phyloP scores from a whole-genome alignment of 2,329 filamentous ascomycete species.

The Teratosphaeria gauchensis region DNA sequence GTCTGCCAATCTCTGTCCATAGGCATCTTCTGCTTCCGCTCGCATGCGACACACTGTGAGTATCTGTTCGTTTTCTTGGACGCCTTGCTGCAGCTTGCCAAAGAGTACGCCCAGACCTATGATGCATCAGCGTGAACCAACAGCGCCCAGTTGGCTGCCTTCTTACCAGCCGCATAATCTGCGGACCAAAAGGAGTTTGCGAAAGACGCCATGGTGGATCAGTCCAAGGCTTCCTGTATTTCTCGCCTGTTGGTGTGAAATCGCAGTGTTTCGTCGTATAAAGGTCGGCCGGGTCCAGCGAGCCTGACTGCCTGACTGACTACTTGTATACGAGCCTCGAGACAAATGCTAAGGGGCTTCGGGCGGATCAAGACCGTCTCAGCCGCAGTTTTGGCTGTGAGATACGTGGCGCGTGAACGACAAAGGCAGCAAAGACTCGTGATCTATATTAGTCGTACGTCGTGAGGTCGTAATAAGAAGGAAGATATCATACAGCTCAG shows the following conservation, averaged over 20 bases:
- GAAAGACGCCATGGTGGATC: constrained; percentile 64
- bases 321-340: background rate
- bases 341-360: background rate
- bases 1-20: constrained; percentile 68
- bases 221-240: background rate
- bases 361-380: background rate
- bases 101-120: constrained; percentile 80
- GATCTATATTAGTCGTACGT: background rate
- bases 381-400: background rate
- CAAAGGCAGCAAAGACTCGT: background rate
- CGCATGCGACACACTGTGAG: constrained; percentile 86
- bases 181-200: constrained; percentile 95
- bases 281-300: background rate
- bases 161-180: constrained; percentile 85
- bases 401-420: background rate
- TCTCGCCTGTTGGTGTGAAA: background rate
- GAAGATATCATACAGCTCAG: background rate
- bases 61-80: constrained; percentile 89
- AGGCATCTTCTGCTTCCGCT: constrained; percentile 87
- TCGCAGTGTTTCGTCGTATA: background rate
- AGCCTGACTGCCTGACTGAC: background rate
- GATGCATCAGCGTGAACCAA: background rate
- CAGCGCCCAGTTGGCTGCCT: background rate
- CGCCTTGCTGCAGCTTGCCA: constrained; percentile 90
- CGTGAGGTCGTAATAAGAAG: background rate